Evolutionary conservation across 768 basidiomycete genomes (phyloP).

Genomic region (Pulveroboletus sp.): DNA sequence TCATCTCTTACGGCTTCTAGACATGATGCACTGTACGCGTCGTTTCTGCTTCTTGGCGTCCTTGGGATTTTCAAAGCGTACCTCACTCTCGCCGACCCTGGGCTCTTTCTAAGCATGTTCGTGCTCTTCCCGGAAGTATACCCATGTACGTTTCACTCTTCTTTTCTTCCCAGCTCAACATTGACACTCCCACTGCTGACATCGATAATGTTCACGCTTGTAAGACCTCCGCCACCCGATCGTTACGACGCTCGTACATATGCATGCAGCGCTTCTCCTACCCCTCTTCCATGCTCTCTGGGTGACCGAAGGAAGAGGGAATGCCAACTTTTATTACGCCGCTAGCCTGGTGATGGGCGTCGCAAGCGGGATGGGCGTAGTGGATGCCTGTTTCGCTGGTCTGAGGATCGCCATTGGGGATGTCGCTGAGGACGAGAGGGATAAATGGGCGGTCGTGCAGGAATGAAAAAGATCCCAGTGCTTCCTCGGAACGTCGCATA

Average conservation of each 20-base stretch:
- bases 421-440: constrained; percentile 37
- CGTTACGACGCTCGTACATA: constrained; percentile 74
- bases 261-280: constrained; percentile 79
- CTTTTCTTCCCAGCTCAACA: neutral
- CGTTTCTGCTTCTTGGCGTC: constrained; percentile 71
- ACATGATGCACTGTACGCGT: constrained; percentile 79
- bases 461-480: constrained; percentile 10
- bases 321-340: constrained; percentile 98
- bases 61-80: constrained; percentile 88
- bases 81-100: constrained; percentile 84
- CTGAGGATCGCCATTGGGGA: constrained; percentile 66
- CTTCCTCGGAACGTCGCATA: too few relatives aligned
- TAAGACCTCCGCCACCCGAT: constrained; percentile 82
- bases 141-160: constrained; percentile 54
- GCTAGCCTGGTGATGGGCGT: constrained; percentile 91
- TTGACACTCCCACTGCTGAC: neutral
- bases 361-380: constrained; percentile 75
- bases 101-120: constrained; percentile 79
- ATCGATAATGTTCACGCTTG: neutral
- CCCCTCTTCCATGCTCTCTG: constrained; percentile 91
- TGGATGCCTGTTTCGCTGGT: constrained; percentile 83
- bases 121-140: constrained; percentile 80
- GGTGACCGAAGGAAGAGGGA: constrained; percentile 87
- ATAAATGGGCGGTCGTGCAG: constrained; percentile 28
- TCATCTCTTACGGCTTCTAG: constrained; percentile 34